phyloP scores from a whole-genome alignment of 805 yeast species.

The Saccharomyces eubayanus region DNA sequence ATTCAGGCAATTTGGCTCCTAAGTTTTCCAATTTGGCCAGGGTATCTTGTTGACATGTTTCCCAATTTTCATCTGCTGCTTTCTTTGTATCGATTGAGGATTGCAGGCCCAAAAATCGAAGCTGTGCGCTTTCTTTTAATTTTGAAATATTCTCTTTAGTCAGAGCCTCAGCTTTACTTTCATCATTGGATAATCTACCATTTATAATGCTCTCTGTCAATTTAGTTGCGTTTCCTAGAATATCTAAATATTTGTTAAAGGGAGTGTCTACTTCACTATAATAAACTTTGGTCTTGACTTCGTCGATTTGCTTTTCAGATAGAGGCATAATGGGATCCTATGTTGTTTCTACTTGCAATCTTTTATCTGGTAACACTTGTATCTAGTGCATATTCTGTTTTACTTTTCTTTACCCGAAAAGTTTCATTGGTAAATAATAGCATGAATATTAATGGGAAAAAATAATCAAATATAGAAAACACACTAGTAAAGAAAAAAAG shows the following conservation, averaged over 20 bases:
- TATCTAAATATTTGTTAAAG: constrained; percentile 20
- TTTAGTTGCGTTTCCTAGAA: constrained; percentile 13
- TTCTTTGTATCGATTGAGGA: constrained; percentile 23
- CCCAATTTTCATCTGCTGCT: constrained; percentile 17
- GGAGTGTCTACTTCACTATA: constrained; percentile 23
- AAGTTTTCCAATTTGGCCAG: constrained; percentile 11
- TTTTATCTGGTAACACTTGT: not conserved
- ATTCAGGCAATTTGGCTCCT: constrained; percentile 8
- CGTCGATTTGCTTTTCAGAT: constrained; percentile 10
- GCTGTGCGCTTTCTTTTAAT: constrained; percentile 10
- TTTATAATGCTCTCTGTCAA: constrained; percentile 14
- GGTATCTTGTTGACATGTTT: constrained; percentile 14
- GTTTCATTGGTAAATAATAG: not conserved
- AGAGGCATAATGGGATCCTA: constrained; percentile 1
- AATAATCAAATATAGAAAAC: not conserved
- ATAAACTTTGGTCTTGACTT: constrained; percentile 18
- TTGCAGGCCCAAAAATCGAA: constrained; percentile 21
- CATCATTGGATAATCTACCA: constrained; percentile 15
- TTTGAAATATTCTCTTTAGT: constrained; percentile 6
- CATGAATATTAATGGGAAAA: not conserved
- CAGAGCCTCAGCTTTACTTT: constrained; percentile 5
- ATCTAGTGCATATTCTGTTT: not conserved
- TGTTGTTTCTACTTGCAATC: not conserved
- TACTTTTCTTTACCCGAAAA: not conserved
- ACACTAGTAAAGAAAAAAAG: not conserved